These are phyloP conservation scores for Chaetomium olivaceum DNA, from an alignment of 2,329 filamentous ascomycete genomes.

Conservation along the genomic window DNA sequence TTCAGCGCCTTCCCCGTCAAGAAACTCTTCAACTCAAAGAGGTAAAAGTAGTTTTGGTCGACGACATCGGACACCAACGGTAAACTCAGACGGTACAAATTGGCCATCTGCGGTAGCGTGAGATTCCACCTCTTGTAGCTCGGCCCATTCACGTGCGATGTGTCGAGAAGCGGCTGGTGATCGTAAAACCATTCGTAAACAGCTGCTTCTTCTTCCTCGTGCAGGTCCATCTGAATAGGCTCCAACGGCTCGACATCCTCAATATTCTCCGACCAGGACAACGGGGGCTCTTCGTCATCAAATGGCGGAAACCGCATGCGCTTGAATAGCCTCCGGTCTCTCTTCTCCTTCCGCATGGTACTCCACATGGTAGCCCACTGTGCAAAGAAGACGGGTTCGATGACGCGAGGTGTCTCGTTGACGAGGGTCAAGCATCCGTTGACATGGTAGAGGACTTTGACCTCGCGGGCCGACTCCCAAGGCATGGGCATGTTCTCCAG, in stretches of 20 bases:
- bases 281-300: constrained; percentile 94
- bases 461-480: constrained; percentile 94
- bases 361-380: constrained; percentile 99
- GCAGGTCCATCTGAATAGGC: constrained; percentile 97
- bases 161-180: constrained; percentile 85
- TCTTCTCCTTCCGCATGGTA: constrained; percentile 96
- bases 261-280: constrained; percentile 98
- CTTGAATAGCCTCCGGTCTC: constrained; percentile 93
- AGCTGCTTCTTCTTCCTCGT: constrained; percentile 86
- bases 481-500: constrained; percentile 99
- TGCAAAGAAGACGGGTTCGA: constrained; percentile 95
- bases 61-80: constrained; percentile 88
- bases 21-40: constrained; percentile 94
- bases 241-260: constrained; percentile 97
- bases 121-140: constrained; percentile 98
- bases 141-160: constrained; percentile 89
- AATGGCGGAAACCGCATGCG: constrained; percentile 98
- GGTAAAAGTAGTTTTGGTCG: constrained; percentile 96
- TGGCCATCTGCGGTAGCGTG: constrained; percentile 91
- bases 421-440: constrained; percentile 96
- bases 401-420: constrained; percentile 94
- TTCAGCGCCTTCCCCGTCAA: constrained; percentile 96
- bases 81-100: constrained; percentile 85
- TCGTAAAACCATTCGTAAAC: constrained; percentile 99
- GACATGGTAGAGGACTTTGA: constrained; percentile 97